Base-by-base conservation (phyloP, 306 rosid genomes). In the Vigna radiata region DNA sequence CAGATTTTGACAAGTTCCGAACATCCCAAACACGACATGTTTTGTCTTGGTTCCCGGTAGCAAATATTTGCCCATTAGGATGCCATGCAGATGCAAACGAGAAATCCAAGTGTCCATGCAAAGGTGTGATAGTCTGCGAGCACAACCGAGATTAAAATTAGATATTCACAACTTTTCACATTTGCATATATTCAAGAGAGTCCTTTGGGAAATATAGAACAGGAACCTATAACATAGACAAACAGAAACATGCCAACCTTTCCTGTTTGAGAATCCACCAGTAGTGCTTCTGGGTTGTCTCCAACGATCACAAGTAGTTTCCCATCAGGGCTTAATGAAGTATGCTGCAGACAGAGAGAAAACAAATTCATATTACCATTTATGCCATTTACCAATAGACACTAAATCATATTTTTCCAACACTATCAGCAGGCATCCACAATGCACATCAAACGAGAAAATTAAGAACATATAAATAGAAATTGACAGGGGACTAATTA, bases 71-170 rank as follows among this genome's bases (percentile, higher is more conserved):
- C 39, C 98, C 96, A 75, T 88, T 83, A 1, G 98, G 91, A 76
- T 93, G 92, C 98, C 98, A 93, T 8, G 98, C 93, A 43, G 98
- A 90, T 27, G 98, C 98, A 85, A 93, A 93, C 6, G 94, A 93
- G 85, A 79, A 93, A 85, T 93, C 98, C 79, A 93, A 82, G 79
- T 93, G 98, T 7, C 98, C 98, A 15, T 76, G 52, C 68, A 93
- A 84, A 46, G 83, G 7, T 19, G 8, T 68, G 47, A 89, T 81
- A n/a, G 88, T 90, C 96, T 93, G 82, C 88, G 84, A 69, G 62
- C 46, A 78, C 65, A 63, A 72, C 37, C 82, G 58, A 82, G 76
- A 79, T 70, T 25, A 25, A 76, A 76, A 79, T 79, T 59, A 61
- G 86, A 77, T 27, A 62, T 69, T 18, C 27, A 72, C 68, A 17